Conservation (phyloP, 2,329 filamentous ascomycete species). For the Botrytis tulipae region DNA sequence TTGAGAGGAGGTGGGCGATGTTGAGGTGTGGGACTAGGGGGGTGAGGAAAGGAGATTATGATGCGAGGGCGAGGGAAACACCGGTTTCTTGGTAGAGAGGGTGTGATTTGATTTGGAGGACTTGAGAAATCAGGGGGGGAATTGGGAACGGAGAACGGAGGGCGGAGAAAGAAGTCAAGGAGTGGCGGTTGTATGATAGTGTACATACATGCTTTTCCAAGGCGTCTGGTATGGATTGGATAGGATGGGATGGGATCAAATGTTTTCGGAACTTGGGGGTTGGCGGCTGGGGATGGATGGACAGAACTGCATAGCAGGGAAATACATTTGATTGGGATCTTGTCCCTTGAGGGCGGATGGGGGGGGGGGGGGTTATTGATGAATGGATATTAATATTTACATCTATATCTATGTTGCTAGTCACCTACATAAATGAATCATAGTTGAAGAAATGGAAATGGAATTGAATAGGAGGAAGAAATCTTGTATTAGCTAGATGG, state of each 20-base stretch:
- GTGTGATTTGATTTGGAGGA: not conserved
- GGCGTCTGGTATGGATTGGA: not conserved
- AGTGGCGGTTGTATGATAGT: slow-evolving; percentile 2
- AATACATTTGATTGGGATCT: not conserved
- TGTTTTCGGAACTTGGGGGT: not conserved
- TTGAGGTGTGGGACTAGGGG: slow-evolving; percentile 37
- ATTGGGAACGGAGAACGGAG: not conserved
- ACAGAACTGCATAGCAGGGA: not conserved
- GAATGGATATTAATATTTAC: not conserved
- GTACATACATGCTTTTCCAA: not conserved
- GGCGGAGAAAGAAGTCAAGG: not conserved
- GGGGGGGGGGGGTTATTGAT: too few species aligned
- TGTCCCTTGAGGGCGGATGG: not conserved
- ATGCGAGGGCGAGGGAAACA: slow-evolving; percentile 31
- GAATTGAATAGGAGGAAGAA: not conserved
- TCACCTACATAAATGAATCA: not conserved
- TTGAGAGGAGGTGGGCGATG: slow-evolving; percentile 34
- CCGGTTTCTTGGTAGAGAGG: slow-evolving; percentile 28
- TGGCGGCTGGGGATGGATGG: not conserved
- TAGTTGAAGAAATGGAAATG: not conserved
- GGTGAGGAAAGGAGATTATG: slow-evolving; percentile 28
- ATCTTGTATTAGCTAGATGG: not conserved
- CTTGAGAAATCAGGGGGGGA: not conserved
- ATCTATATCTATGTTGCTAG: not conserved
- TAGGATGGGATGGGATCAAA: not conserved